Conservation (phyloP, 148 eudicot species). For the Spergularia bocconei region DNA sequence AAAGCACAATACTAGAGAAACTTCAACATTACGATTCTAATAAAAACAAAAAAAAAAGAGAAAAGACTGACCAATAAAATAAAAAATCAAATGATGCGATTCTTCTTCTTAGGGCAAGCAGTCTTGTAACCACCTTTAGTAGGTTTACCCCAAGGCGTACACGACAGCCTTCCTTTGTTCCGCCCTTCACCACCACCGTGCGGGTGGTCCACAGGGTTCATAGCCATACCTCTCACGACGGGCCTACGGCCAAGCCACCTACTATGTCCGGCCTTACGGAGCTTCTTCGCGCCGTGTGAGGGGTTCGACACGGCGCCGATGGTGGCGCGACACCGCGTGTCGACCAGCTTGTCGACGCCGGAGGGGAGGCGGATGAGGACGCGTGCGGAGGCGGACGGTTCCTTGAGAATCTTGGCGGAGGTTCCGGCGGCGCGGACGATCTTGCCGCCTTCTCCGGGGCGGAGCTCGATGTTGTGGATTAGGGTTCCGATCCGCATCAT, state of each 20-base stretch:
- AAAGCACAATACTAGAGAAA: too few relatives aligned
- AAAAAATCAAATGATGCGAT: slow-evolving; percentile 28
- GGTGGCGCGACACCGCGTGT: slow-evolving; percentile 66
- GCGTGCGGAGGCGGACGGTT: slow-evolving; percentile 41
- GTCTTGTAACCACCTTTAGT: slow-evolving; percentile 85
- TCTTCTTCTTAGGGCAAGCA: slow-evolving; percentile 59
- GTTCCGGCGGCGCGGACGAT: slow-evolving; percentile 89
- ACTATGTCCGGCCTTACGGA: slow-evolving; percentile 72
- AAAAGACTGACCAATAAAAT: not conserved
- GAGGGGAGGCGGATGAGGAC: slow-evolving; percentile 66
- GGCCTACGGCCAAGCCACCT: slow-evolving; percentile 82
- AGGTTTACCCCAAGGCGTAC: slow-evolving; percentile 88
- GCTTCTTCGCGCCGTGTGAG: slow-evolving; percentile 50
- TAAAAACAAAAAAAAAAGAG: too few relatives aligned
- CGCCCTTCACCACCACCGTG: slow-evolving; percentile 95
- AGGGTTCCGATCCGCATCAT: slow-evolving; percentile 79
- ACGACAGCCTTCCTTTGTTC: slow-evolving; percentile 67
- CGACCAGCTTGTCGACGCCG: slow-evolving; percentile 55
- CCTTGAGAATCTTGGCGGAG: slow-evolving; percentile 69
- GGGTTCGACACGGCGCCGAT: slow-evolving; percentile 68
- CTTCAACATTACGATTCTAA: too few relatives aligned
- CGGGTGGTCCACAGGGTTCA: slow-evolving; percentile 93
- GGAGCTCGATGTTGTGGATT: slow-evolving; percentile 81
- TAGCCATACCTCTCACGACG: slow-evolving; percentile 81
- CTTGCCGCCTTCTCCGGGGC: slow-evolving; percentile 74